Base-by-base conservation (phyloP, 768 basidiomycete genomes). In the Mycena polygramma region DNA sequence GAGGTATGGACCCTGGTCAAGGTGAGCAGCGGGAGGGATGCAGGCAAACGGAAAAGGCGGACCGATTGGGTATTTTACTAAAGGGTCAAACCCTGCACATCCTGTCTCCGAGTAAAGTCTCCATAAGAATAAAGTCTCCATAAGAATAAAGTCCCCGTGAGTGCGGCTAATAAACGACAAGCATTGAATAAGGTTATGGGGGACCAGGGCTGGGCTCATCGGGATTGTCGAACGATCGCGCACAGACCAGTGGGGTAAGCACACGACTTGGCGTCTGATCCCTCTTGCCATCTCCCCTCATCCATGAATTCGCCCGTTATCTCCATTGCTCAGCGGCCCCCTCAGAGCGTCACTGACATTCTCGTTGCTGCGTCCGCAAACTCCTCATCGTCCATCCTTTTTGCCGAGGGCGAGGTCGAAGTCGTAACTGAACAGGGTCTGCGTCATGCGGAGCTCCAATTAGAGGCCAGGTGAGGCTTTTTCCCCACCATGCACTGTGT, bases 391-490 rank as follows among this genome's bases (percentile, higher is more conserved):
- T 59, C 72, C 71, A 41, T 74, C 73, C 48, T 72, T 72, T 69
- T 75, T 70, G 37, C 73, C 73, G 59, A 73, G 65, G 78, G 74
- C 37, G 79, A 83, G 19, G 75, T 77, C 30, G 83, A 87, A 70
- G 83, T 84, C 39, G 84, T 88, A 22, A 81, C 82, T 22, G 86
- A 87, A 69, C 89, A 92, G 63, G 91, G 90, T 14, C 75, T 95
- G 70, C 85, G 83, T 37, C 91, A 94, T 79, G 85, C 85, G 39
- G 80, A 83, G 51, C 75, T 85, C 15, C 85, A 79, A 72, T 79
- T 95, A 63, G 87, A 93, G 73, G 87, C 93, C 54, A 92, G 90
- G 94, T 94, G 82, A 90, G 92, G 75, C 63, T 51, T 65, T 77
- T 75, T 75, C 51, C 62, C 69, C 45, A 11, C 75, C 69, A 70